Evolutionary conservation across 148 eudicot genomes (phyloP).

Genomic region (Cornus controversa): DNA sequence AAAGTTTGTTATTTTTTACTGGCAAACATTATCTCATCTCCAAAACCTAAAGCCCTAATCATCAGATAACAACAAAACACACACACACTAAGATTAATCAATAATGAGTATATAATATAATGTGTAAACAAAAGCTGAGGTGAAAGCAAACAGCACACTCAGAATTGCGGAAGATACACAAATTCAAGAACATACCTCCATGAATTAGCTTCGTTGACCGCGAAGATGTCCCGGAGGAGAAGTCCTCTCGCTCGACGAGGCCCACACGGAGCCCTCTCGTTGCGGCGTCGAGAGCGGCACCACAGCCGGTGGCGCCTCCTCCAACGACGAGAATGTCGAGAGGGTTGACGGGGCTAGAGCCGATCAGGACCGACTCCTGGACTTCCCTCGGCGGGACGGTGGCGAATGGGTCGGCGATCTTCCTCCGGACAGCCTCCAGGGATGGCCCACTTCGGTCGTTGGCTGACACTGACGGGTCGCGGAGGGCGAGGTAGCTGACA

Average conservation of each 20-base stretch:
- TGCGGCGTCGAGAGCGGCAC: slow-evolving; percentile 82
- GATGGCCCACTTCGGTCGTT: slow-evolving; percentile 35
- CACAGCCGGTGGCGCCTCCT: slow-evolving; percentile 92
- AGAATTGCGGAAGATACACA: background rate
- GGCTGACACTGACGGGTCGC: slow-evolving; percentile 37
- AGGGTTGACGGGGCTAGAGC: slow-evolving; percentile 50
- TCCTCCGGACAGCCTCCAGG: slow-evolving; percentile 35
- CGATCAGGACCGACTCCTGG: slow-evolving; percentile 53
- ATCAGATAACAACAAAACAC: background rate
- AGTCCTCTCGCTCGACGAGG: slow-evolving; percentile 90
- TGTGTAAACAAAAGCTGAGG: background rate
- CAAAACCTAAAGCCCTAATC: background rate
- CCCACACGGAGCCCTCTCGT: slow-evolving; percentile 91
- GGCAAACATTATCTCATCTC: no score
- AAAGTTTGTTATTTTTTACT: no score
- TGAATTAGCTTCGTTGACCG: slow-evolving; percentile 90
- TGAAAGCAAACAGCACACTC: background rate
- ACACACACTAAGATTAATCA: background rate
- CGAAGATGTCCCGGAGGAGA: slow-evolving; percentile 90
- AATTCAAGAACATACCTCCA: slow-evolving; percentile 57
- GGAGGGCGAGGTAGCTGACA: slow-evolving; percentile 32
- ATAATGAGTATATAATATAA: no score
- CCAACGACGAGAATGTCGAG: slow-evolving; percentile 81
- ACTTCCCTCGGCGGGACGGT: slow-evolving; percentile 52
- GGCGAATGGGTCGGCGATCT: slow-evolving; percentile 54